Evolutionary conservation across 192 early-diverging fungal genomes (phyloP), one percentile per base, ranked within the genome.

Genomic region (Nowakowskiella sp.): DNA sequence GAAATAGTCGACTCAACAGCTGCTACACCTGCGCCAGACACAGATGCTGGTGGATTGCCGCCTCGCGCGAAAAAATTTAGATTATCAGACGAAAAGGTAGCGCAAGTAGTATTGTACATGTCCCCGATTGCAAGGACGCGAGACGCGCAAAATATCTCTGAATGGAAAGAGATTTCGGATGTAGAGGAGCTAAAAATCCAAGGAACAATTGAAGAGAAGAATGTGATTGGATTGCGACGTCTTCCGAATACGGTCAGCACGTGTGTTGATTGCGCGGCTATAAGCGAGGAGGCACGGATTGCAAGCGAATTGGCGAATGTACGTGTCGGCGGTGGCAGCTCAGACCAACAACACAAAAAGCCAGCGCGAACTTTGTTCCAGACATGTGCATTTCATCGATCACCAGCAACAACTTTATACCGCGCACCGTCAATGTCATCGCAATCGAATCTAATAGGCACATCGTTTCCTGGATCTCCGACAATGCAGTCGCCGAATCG

Each of bases 31-130:
- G 8, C 7, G 47, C 49, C 8, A 16, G 13, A 13, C 13, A 39
- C 36, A 13, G 36, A 39, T 39, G 36, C 36, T 39, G 36, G 19
- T 39, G 13, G 13, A 19, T 39, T 19, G 36, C 13, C 19, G 36
- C 36, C 19, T 13, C 36, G 13, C 19, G 13, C 36, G 19, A 19
- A 13, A 19, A 6, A 13, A n/a, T 10, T 31, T 48, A 6, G 24
- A 6, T 13, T 6, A 21, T 66, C 70, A 21, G 47, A 46, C 0
- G 67, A 70, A 48, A 55, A 32, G 30, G 61, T 49, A 2, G 65
- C 68, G 19, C 74, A 77, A 55, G 58, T 70, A 54, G 73, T 68
- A 10, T 21, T 77, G 7, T 26, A 30, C 45, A 57, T 72, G 13
- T 24, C 31, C 4, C 53, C 56, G 4, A 51, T 24, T 23, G 46